Evolutionary conservation across 768 basidiomycete genomes (phyloP).

Genomic region (Clavulina sp.): DNA sequence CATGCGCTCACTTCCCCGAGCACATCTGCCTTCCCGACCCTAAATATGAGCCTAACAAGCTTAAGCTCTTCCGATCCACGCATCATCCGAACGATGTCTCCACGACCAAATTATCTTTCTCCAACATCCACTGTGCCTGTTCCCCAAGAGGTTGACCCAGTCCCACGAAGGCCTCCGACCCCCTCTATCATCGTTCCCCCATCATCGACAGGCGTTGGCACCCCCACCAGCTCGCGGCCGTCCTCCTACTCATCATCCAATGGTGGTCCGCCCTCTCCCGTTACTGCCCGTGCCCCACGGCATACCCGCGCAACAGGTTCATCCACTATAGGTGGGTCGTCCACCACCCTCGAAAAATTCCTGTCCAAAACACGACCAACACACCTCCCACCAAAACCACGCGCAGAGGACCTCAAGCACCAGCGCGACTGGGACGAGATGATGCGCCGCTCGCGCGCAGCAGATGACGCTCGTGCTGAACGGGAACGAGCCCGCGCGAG

Average conservation of each 20-base stretch:
- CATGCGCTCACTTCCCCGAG: not conserved
- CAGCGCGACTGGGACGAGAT: constrained; percentile 73
- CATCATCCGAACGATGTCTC: not conserved
- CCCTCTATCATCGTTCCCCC: not conserved
- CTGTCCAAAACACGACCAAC: constrained; percentile 69
- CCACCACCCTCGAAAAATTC: constrained; percentile 59
- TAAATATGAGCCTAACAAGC: too few relatives aligned
- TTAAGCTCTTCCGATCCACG: too few relatives aligned
- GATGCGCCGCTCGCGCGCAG: constrained; percentile 57
- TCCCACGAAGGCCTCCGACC: not conserved
- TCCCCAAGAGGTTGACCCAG: not conserved
- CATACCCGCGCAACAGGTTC: constrained; percentile 19
- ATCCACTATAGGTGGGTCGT: constrained; percentile 13
- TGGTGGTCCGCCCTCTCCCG: too few relatives aligned
- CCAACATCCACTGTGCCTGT: not conserved
- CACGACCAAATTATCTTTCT: not conserved
- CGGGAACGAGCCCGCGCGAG: constrained; percentile 39
- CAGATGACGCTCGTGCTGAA: constrained; percentile 54
- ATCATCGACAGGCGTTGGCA: not conserved
- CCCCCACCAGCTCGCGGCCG: too few relatives aligned
- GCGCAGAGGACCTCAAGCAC: constrained; percentile 65
- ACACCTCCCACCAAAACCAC: constrained; percentile 69
- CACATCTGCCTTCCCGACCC: not conserved
- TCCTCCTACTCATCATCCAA: too few relatives aligned
- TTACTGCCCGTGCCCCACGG: too few relatives aligned